phyloP scores from a whole-genome alignment of 768 basidiomycete genomes.

The Boletus speciosus region DNA sequence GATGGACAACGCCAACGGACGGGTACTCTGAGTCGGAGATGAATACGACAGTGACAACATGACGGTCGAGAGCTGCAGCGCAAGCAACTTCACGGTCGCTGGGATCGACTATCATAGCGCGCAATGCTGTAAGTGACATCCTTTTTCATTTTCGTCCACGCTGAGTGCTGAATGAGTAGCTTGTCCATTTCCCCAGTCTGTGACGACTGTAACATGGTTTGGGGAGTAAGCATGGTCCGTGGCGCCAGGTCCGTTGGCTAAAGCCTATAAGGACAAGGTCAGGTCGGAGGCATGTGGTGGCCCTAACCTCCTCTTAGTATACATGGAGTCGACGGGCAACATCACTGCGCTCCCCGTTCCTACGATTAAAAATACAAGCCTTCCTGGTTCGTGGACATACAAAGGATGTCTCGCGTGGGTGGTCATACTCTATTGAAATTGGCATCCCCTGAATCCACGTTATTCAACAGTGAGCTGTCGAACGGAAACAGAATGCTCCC shows the following conservation, averaged over 20 bases:
- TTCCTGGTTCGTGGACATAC: conserved; percentile 65
- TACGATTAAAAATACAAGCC: conserved; percentile 45
- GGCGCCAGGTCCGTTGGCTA: background rate
- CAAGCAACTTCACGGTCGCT: conserved; percentile 59
- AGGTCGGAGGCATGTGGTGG: conserved; percentile 69
- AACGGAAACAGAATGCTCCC: conserved; percentile 50
- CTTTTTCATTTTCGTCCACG: too few relatives aligned
- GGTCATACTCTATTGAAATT: background rate
- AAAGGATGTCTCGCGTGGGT: conserved; percentile 64
- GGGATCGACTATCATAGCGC: conserved; percentile 58
- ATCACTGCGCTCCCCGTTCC: conserved; percentile 62
- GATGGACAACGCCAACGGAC: conserved; percentile 69
- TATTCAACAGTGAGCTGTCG: conserved; percentile 42
- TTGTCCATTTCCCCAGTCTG: conserved; percentile 49
- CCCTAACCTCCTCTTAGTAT: conserved; percentile 66
- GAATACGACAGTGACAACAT: conserved; percentile 36
- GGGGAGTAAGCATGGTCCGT: conserved; percentile 50
- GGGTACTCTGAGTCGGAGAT: conserved; percentile 49
- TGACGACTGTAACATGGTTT: conserved; percentile 76
- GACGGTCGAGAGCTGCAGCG: conserved; percentile 59
- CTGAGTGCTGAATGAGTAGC: background rate
- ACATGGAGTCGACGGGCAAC: conserved; percentile 44
- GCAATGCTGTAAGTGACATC: conserved; percentile 43
- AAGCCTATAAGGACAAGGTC: background rate
- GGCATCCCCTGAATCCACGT: background rate